Base-by-base conservation (phyloP, 768 basidiomycete species). In the Asterophora parasitica region DNA sequence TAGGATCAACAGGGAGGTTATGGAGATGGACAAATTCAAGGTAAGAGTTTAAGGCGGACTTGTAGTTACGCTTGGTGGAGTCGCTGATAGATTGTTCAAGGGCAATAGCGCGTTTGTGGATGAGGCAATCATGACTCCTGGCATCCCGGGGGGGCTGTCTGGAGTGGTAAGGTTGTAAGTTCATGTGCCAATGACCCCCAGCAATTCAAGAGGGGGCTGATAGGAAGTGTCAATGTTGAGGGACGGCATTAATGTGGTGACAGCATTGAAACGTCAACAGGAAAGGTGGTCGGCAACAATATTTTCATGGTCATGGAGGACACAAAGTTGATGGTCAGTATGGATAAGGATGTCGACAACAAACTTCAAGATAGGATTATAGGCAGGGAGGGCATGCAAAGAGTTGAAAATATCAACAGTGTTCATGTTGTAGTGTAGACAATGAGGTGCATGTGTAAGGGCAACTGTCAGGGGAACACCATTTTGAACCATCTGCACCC, bases 131-230 rank as follows among this genome's bases (percentile, higher is more conserved):
- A 15, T 1, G 23, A 0, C 67, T 48, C 74, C 75, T 75, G 23
- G 67, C 58, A 26, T 42, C 47, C 38, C 66, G 42, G 0, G 13
- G 0, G 1, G 71, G 70, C 50, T 72, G 69, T 48, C 37, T 30
- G 11, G 2, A 23, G 6, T 4, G 49, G n/a, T 2, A 11, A 13
- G 26, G 15, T 1, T 53, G 61, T 58, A 65, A n/a, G 56, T 51
- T 51, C 39, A 40, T 40, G 27, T 49, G 44, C 49, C 10, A 4
- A 13, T 30, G 11, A 52, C 65, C 64, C 66, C 63, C 62, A 64
- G 57, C 62, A 45, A 15, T 11, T 10, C 26, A 33, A 38, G 54
- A 62, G 66, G 65, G 52, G 58, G 56, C 49, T 33, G 9, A 52
- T 17, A 57, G 28, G 4, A 17, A 4, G 28, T 26, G 0, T 56